Evolutionary conservation across 495 filamentous ascomycete species (phyloP).

Genomic region (Pseudotulostoma volvatum): DNA sequence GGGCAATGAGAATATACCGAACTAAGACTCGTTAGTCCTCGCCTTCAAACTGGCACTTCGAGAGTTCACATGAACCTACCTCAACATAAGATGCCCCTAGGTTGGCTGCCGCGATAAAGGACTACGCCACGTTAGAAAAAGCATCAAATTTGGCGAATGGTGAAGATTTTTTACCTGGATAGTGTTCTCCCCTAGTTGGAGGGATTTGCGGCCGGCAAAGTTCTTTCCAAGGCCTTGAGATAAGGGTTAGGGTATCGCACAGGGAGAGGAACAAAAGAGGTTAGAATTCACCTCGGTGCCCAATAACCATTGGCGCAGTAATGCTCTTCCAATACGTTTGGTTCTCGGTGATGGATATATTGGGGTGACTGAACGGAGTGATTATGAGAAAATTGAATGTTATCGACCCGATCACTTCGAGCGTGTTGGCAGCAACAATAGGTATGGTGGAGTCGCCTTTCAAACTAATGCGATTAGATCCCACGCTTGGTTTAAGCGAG

Average conservation of each 20-base stretch:
- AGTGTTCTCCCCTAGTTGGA: conserved; percentile 94
- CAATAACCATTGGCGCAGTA: conserved; percentile 74
- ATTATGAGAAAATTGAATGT: conserved; percentile 95
- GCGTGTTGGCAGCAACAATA: conserved; percentile 59
- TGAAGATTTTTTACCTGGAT: conserved; percentile 30
- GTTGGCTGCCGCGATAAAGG: conserved; percentile 91
- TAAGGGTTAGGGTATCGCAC: conserved; percentile 4
- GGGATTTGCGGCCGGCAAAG: conserved; percentile 54
- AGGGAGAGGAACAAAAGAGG: background rate
- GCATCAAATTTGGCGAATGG: conserved; percentile 1
- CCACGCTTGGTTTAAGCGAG: conserved; percentile 64
- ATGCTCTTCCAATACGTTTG: conserved; percentile 93
- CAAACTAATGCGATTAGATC: conserved; percentile 64
- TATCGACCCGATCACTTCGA: conserved; percentile 84
- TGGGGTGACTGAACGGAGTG: conserved; percentile 84
- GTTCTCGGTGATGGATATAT: conserved; percentile 74
- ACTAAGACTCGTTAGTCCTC: background rate
- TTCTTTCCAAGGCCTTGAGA: conserved; percentile 70
- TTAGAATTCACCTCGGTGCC: conserved; percentile 48
- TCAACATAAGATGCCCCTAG: conserved; percentile 86
- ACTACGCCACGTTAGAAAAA: conserved; percentile 23
- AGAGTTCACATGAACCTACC: conserved; percentile 30
- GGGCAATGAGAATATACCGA: conserved; percentile 9
- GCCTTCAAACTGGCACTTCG: too few species aligned
- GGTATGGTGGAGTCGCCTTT: conserved; percentile 90